Percentiles rank a stretch among this genome's conserved stretches.
phyloP scores from a whole-genome alignment of 129 eudicot species.

The Gnaphalium uliginosum region DNA sequence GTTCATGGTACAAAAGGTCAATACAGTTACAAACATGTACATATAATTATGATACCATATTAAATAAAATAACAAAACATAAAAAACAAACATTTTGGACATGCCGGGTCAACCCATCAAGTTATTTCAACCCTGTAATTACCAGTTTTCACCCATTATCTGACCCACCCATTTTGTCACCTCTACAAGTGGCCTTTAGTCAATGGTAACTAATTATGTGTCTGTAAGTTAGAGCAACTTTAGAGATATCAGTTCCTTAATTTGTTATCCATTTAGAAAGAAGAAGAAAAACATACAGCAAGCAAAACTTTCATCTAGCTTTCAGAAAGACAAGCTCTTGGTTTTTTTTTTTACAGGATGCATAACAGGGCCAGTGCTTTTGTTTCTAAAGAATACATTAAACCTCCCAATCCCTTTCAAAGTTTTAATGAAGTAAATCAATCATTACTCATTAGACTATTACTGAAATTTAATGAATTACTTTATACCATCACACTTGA shows the following conservation, averaged over 20 bases:
- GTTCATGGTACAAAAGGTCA: constrained; percentile 33
- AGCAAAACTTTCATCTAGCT: not conserved
- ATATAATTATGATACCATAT: not conserved
- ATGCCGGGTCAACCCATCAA: not conserved
- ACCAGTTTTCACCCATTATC: not conserved
- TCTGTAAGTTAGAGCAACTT: not conserved
- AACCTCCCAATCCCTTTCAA: not conserved
- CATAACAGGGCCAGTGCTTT: not conserved
- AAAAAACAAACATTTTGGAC: not conserved
- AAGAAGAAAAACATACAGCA: not conserved
- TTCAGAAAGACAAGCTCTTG: not conserved
- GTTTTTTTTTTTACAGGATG: not conserved
- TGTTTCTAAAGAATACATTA: not conserved
- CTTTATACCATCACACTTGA: not conserved
- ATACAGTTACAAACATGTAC: not conserved
- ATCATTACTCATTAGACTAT: not conserved
- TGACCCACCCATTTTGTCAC: constrained; percentile 3
- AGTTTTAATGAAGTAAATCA: not conserved
- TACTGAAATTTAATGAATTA: not conserved
- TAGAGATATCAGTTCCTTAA: not conserved
- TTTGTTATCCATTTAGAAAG: not conserved
- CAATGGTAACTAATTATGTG: not conserved
- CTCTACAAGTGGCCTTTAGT: not conserved
- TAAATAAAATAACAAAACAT: no score
- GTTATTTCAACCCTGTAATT: not conserved